Evolutionary conservation across 2,329 filamentous ascomycete genomes (phyloP), one percentile per base, ranked within the genome.

Genomic region (Xylaria sp.): DNA sequence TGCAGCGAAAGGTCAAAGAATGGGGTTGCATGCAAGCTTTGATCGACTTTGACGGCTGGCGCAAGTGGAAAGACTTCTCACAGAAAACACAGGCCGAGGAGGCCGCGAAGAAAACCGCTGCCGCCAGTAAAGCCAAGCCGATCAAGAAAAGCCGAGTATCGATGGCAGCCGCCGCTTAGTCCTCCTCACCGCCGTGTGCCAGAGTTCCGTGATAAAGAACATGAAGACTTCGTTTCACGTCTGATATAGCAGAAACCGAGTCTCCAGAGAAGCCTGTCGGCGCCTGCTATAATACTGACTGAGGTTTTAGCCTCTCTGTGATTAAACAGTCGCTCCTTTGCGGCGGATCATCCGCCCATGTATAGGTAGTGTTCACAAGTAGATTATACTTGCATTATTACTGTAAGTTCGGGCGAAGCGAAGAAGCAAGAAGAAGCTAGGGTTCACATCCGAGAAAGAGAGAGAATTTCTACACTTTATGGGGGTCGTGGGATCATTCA

Each of bases 21-120:
- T 99, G 96, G 96, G 96, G 96, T 65, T 98, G 96, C 83, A 99
- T 99, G 96, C 96, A 98, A 83, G 96, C 96, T 10, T 86, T 99
- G 28, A 98, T 99, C 76, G 96, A 99, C 82, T 98, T 96, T 78
- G 95, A 98, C 78, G 96, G 96, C 69, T 99, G 96, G 96, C 89
- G 94, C 63, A 93, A 93, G 80, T 99, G 96, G 96, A 97, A 97
- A 79, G 93, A 96, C 76, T 95, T 93, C 76, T 84, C 83, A 9
- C 82, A 84, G 65, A 82, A 83, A 68, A 78, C 78, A 4, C 81
- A 83, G 28, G 80, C 82, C 62, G 77, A 80, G 23, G 83, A 83
- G 32, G 78, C 81, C 3, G 76, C 73, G 20, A 83, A 82, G 72
- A 84, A 83, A 72, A 77, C 79, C 28, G 77, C 79, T 25, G 78